phyloP scores from a whole-genome alignment of 75 land plant species.

The Cryptomeria japonica region DNA sequence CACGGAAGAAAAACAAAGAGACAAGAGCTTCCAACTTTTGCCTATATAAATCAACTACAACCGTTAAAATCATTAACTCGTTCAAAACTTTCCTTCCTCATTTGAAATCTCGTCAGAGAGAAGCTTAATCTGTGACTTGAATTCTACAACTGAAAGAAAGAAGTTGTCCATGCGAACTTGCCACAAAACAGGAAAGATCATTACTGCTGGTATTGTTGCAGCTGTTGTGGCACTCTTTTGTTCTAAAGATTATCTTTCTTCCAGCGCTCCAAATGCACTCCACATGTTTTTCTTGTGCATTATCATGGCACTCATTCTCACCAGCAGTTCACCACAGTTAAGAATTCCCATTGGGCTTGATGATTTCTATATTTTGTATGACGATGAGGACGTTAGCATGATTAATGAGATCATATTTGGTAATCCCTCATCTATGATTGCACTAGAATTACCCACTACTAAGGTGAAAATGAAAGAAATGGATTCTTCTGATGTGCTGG shows the following conservation, averaged over 20 bases:
- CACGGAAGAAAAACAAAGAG: background rate
- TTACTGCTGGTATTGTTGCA: background rate
- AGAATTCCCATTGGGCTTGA: background rate
- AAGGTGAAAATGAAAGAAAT: background rate
- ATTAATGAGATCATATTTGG: background rate
- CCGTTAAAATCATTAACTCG: background rate
- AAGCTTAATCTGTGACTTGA: background rate
- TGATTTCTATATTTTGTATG: background rate
- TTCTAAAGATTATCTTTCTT: background rate
- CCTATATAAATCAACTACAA: background rate
- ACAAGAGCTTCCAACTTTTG: background rate
- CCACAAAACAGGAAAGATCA: background rate
- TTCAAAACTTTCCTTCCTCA: background rate
- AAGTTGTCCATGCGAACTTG: background rate
- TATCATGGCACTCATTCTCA: background rate
- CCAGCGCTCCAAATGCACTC: background rate
- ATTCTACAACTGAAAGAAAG: background rate
- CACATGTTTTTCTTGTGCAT: background rate
- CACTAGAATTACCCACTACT: background rate
- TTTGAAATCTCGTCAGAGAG: background rate
- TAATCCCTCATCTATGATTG: background rate
- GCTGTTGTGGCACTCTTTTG: background rate
- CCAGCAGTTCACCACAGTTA: background rate
- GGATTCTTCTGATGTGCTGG: background rate
- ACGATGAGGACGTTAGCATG: background rate